Base-by-base conservation (phyloP, 805 yeast species). In the Suhomyces sp. region DNA sequence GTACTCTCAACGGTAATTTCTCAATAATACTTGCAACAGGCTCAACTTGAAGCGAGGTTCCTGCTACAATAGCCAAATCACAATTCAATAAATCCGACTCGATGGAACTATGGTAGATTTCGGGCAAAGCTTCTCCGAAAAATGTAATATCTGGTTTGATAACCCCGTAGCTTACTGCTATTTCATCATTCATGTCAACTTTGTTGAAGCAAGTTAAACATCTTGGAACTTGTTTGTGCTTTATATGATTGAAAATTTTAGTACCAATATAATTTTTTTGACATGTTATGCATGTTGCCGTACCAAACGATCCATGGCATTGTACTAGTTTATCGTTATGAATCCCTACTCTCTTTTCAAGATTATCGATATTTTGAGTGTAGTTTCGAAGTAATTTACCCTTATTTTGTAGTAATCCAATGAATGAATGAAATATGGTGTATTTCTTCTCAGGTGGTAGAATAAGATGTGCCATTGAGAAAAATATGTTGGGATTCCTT, bases 81-180 rank as follows among this genome's bases (percentile, higher is more conserved):
- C 96, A 91, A 37, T 78, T 78, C 9, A 76, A 68, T 53, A 88
- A 66, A 66, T 91, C 97, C 2, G 76, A 55, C 13, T 53, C 53
- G 35, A 73, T 65, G 37, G 54, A 54, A 46, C 63, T 64, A 55
- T 75, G 76, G 55, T 66, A 75, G 21, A 62, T 53, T 13, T 49
- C 57, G 15, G 86, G 86, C 4, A 90, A 80, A 3, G 87, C 81
- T 48, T 83, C 81, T 0, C 96, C 96, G 46, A 91, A 89, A 25
- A 86, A 81, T 44, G 93, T 96, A 55, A 94, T 91, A 64, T 90
- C 96, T 1, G 96, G 96, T 63, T 91, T 91, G 89, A 72, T 88
- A 78, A 74, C 92, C 12, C 73, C 71, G 50, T 57, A 65, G 45
- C 66, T 64, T 27, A 66, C 52, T 41, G 60, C 61, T 6, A 53